These are phyloP conservation scores for Penicillium oxalicum DNA, from an alignment of 2,329 filamentous ascomycete genomes.

Conservation along the genomic window DNA sequence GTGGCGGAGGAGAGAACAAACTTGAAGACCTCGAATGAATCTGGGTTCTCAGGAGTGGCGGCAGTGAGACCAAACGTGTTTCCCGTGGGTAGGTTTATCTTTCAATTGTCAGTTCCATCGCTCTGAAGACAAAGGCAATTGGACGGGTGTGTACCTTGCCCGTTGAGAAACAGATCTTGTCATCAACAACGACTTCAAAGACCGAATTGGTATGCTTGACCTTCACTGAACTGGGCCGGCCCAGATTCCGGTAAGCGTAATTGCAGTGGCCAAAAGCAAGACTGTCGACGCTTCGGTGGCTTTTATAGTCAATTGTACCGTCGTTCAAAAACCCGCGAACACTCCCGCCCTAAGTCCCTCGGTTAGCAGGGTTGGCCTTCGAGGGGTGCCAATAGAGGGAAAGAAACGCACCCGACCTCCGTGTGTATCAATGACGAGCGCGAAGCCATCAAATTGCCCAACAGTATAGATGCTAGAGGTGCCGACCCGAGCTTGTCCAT, in stretches of 20 bases:
- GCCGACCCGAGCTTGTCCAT: conserved; percentile 60
- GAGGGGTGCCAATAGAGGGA: not conserved
- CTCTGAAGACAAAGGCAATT: not conserved
- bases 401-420: conserved; percentile 52
- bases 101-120: conserved; percentile 2
- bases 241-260: conserved; percentile 86
- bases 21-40: conserved; percentile 92
- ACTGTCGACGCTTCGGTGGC: conserved; percentile 69
- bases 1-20: conserved; percentile 63
- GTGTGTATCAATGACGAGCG: conserved; percentile 76
- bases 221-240: conserved; percentile 72
- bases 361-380: conserved; percentile 9
- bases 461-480: conserved; percentile 78
- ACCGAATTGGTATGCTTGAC: conserved; percentile 59
- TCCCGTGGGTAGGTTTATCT: conserved; percentile 69
- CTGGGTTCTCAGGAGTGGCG: conserved; percentile 81
- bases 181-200: conserved; percentile 77
- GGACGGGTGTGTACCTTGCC: conserved; percentile 46
- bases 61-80: conserved; percentile 86
- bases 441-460: conserved; percentile 82
- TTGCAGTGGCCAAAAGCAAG: conserved; percentile 91
- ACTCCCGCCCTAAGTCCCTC: conserved; percentile 56
- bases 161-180: conserved; percentile 74
- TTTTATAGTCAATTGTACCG: conserved; percentile 70
- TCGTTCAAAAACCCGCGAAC: conserved; percentile 93